Evolutionary conservation across 2,329 filamentous ascomycete genomes (phyloP), one percentile per base, ranked within the genome.

Genomic region (Neofusicoccum umdonicola): DNA sequence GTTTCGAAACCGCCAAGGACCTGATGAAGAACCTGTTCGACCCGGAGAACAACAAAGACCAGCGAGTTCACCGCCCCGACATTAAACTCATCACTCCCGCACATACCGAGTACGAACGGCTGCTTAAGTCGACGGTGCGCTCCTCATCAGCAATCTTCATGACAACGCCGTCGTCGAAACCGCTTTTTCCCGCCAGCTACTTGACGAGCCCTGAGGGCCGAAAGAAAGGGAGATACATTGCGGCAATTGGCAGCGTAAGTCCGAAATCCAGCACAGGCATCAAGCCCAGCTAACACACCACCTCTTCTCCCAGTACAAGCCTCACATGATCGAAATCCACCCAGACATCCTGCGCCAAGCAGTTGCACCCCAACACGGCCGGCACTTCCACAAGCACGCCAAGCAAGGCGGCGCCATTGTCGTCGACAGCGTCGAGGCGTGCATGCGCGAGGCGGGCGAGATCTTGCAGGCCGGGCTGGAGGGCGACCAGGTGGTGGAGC

Each of bases 121-220:
- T 95, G 19, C 77, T 93, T 41, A 89, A 89, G 71, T 85, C 90
- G 42, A 86, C 92, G 57, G 82, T 97, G 58, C 81, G 87, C 42
- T 86, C 85, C 8, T 87, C 91, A 0, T 91, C 95, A 71, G 89
- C 91, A 9, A 90, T 98, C 42, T 95, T 96, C 79, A 94, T 92
- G 79, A 96, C 92, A 69, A 97, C 93, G 1, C 92, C 93, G 0
- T 90, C 88, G 0, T 85, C 83, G 0, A 81, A 85, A 39, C 90
- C 91, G 1, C 80, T 97, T 1, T 98, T 97, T 72, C 90, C 93
- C 0, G 81, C 84, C 0, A 78, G 83, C 11, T 88, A 91, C 66
- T 82, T 97, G 58, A 96, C 91, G 0, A 90, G 84, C 64, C 83
- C 85, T 6, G 88, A 91, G 69, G 90, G 88, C 0, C 79, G 89